These are phyloP conservation scores for Coleophoma crateriformis DNA, from an alignment of 2,329 filamentous ascomycete genomes.

Conservation along the genomic window DNA sequence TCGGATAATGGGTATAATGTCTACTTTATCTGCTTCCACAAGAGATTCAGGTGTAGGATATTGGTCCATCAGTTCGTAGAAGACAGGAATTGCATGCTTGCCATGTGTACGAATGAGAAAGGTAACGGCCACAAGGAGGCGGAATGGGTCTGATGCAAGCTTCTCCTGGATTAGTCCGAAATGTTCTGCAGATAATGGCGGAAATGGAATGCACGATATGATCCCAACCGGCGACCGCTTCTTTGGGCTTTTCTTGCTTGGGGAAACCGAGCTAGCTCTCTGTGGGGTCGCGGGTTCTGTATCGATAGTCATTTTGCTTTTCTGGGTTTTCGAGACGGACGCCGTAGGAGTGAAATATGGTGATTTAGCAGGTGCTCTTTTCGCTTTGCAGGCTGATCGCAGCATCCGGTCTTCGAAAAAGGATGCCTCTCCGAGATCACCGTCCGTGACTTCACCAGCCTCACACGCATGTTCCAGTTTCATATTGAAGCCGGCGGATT, in stretches of 20 bases:
- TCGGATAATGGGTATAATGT: slow-evolving; percentile 58
- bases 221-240: slow-evolving; percentile 16
- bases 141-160: slow-evolving; percentile 69
- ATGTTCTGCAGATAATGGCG: slow-evolving; percentile 51
- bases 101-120: slow-evolving; percentile 81
- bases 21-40: slow-evolving; percentile 46
- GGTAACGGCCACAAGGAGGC: slow-evolving; percentile 74
- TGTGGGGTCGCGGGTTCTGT: neutral
- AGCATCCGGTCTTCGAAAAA: neutral
- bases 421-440: too few species aligned
- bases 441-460: too few species aligned
- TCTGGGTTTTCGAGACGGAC: slow-evolving; percentile 4
- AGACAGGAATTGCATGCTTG: slow-evolving; percentile 67
- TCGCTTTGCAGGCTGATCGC: slow-evolving; percentile 9
- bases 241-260: slow-evolving; percentile 4
- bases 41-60: slow-evolving; percentile 66
- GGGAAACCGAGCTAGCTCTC: neutral
- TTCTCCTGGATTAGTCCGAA: slow-evolving; percentile 86
- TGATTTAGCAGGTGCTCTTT: slow-evolving; percentile 20
- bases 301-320: neutral
- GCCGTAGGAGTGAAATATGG: slow-evolving; percentile 20
- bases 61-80: slow-evolving; percentile 59
- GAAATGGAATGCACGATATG: slow-evolving; percentile 57
- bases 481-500: too few species aligned
- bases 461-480: too few species aligned